These are phyloP conservation scores for Cucumis cinereus DNA, from an alignment of 306 rosid genomes.

Conservation along the genomic window DNA sequence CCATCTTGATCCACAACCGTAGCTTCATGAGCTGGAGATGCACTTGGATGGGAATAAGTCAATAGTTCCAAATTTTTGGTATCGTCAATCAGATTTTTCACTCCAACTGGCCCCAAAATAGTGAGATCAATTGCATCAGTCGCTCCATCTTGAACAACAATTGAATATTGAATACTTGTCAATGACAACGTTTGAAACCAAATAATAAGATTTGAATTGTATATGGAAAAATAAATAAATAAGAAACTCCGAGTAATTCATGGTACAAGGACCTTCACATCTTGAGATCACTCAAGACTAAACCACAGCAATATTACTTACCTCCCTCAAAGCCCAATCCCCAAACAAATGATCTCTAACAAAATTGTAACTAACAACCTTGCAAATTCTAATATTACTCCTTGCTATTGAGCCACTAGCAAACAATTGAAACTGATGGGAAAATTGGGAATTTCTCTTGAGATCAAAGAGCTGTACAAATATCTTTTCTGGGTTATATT, in stretches of 20 bases:
- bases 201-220: neutral
- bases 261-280: neutral
- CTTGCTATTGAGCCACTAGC: neutral
- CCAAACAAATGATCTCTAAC: neutral
- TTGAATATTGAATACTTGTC: slow-evolving; percentile 10
- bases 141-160: slow-evolving; percentile 12
- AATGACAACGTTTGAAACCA: neutral
- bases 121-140: slow-evolving; percentile 11
- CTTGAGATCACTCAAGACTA: neutral
- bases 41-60: slow-evolving; percentile 20
- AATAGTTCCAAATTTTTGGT: slow-evolving; percentile 14
- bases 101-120: slow-evolving; percentile 14
- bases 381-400: neutral
- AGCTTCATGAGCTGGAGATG: slow-evolving; percentile 23
- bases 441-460: neutral
- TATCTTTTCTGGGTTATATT: neutral
- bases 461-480: neutral
- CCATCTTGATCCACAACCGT: slow-evolving; percentile 17
- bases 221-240: neutral
- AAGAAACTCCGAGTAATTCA: neutral
- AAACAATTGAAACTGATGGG: neutral
- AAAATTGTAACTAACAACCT: neutral
- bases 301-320: neutral
- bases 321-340: neutral
- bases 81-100: slow-evolving; percentile 17